These are phyloP conservation scores for Ustilago xerochloae DNA, from an alignment of 1,284 basidiomycete genomes.

Conservation along the genomic window DNA sequence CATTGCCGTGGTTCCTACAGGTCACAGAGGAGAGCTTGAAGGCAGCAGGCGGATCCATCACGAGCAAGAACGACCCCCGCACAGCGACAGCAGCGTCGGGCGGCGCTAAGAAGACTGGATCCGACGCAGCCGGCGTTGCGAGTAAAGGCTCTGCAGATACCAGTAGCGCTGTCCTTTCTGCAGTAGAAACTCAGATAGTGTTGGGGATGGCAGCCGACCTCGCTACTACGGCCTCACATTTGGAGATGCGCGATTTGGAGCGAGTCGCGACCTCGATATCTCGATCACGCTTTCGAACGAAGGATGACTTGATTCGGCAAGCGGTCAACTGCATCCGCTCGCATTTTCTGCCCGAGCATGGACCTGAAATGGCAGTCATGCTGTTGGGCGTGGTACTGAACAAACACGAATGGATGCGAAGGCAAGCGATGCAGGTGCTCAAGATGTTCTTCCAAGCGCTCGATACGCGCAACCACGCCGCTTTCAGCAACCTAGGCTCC, in stretches of 20 bases:
- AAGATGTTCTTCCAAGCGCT: conserved; percentile 88
- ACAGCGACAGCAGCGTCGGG: conserved; percentile 12
- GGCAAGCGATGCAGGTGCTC: conserved; percentile 85
- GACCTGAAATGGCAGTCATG: conserved; percentile 81
- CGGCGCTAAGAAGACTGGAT: conserved; percentile 9
- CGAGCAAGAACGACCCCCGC: conserved; percentile 34
- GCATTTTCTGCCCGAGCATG: conserved; percentile 75
- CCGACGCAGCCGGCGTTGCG: conserved; percentile 5
- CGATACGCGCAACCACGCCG: conserved; percentile 76
- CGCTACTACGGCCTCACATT: conserved; percentile 77
- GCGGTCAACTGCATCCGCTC: conserved; percentile 85
- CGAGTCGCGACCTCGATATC: conserved; percentile 90
- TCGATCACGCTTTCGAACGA: conserved; percentile 86
- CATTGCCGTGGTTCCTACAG: conserved; percentile 88
- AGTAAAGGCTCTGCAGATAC: neutral
- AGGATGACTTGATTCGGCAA: conserved; percentile 92
- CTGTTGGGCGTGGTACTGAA: conserved; percentile 89
- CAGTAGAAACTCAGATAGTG: conserved; percentile 74
- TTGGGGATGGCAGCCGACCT: conserved; percentile 81
- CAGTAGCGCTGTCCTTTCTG: conserved; percentile 68
- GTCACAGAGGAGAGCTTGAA: conserved; percentile 73
- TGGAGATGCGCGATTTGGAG: conserved; percentile 80
- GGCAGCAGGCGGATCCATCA: conserved; percentile 20
- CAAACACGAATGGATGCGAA: conserved; percentile 81
- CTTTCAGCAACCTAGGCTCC: conserved; percentile 78